Evolutionary conservation across 176 grass and related monocot genomes (phyloP), one percentile per base, ranked within the genome.

Genomic region (Raddia guianensis): DNA sequence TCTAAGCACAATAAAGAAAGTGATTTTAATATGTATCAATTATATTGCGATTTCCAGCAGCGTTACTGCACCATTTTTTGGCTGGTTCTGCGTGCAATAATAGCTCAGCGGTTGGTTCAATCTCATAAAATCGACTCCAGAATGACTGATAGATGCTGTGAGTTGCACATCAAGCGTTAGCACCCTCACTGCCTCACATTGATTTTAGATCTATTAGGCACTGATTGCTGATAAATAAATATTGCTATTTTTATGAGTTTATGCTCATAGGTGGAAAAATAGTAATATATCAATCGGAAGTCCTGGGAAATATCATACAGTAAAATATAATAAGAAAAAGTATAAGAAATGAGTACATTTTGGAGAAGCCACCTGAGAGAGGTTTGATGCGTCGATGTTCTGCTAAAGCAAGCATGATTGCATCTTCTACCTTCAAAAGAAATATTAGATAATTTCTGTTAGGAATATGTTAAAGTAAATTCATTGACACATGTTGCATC

Each of bases 391-490:
- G 86, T 43, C 92, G 87, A 74, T 91, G 83, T 91, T 91, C 88
- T 72, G 90, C 83, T 91, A 98, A 82, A 89, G 90, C 76, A 87
- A 95, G 85, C 81, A 95, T 72, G 69, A 98, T 72, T 73, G 95
- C 92, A 80, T 95, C 95, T 79, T 98, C 92, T 75, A 98, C 92
- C 95, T 98, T 89, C 84, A 95, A 89, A 84, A 61, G 60, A 47
- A 49, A 75, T 64, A 79, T 61, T 58, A 79, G 33, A 50, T 74
- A 68, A 35, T 49, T 63, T 81, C 50, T 81, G 18, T 79, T 79
- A 70, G 67, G 54, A 81, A 87, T 49, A 54, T 73, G 44, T 46
- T 71, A 65, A 75, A 74, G 54, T 2, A 72, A 80, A 69, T 63
- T 64, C 69, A n/a, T 62, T 46, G 8, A 72, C 1, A 55, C 18